Evolutionary conservation across 2,329 filamentous ascomycete species (phyloP).

Genomic region (Trichoderma semiorbis): DNA sequence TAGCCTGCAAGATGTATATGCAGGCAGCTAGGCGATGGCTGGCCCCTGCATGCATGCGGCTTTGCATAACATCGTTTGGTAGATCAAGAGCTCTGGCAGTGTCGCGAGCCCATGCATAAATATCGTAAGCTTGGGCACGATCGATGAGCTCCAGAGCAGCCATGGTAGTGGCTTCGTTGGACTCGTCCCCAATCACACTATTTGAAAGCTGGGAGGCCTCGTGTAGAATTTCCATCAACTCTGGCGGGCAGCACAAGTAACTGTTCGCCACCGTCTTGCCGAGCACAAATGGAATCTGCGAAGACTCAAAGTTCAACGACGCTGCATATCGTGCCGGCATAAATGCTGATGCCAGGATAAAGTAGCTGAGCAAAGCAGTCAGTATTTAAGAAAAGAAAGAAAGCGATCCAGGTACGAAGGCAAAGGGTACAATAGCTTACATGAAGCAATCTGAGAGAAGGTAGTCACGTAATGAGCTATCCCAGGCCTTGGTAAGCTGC

Average conservation of each 20-base stretch:
- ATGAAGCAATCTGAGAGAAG: constrained; percentile 49
- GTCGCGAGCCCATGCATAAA: constrained; percentile 39
- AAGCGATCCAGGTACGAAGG: too few species aligned
- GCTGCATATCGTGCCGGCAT: constrained; percentile 32
- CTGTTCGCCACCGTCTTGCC: constrained; percentile 41
- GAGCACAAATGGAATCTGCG: constrained; percentile 38
- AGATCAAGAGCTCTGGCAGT: constrained; percentile 35
- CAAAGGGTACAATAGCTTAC: constrained; percentile 25
- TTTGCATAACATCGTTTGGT: constrained; percentile 33
- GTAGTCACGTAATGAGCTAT: constrained; percentile 41
- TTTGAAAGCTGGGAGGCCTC: constrained; percentile 41
- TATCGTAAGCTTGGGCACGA: constrained; percentile 39
- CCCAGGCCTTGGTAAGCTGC: constrained; percentile 31
- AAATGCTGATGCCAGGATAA: constrained; percentile 45
- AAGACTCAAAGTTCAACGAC: constrained; percentile 35
- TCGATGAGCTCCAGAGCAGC: constrained; percentile 35
- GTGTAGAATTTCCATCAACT: constrained; percentile 43
- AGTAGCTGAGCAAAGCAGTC: constrained; percentile 34
- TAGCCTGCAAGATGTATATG: constrained; percentile 44
- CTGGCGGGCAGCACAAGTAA: constrained; percentile 46
- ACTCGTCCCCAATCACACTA: constrained; percentile 25
- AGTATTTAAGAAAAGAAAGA: background rate
- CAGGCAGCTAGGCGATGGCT: constrained; percentile 44
- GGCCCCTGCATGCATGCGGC: constrained; percentile 39
- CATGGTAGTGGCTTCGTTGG: constrained; percentile 29